Evolutionary conservation across 1,139 yeast species (phyloP), one percentile per base, ranked within the genome.

Genomic region (Candida dubliniensis): DNA sequence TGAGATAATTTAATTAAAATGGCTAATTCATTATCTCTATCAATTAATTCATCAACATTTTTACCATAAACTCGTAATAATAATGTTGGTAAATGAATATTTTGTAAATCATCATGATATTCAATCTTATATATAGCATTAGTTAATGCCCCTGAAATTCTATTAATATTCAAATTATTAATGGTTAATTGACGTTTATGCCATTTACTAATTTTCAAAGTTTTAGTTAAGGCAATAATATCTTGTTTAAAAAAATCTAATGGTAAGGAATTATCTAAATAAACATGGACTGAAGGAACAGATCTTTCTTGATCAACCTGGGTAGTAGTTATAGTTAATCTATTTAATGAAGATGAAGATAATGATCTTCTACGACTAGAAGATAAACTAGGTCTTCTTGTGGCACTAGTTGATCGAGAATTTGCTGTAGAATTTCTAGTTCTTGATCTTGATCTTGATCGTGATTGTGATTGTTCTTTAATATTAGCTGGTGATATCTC

Each of bases 121-220:
- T 75, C 74, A 6, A 90, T 76, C 54, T 82, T 81, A 63, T 87
- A 90, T 44, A 93, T 87, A 26, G 95, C 86, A 61, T 93, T 93
- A 25, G 99, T 93, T 61, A 93, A 74, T 0, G 99, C 99, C 10
- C 99, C 98, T 26, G 88, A 81, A 42, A 93, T 87, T 53, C 96
- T 76, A 38, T 55, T 58, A 14, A 74, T 67, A 14, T 64, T 66
- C 43, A 91, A 58, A 46, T 74, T 75, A 18, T 84, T 63, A 23
- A 71, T 71, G 23, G 60, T 43, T 58, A 76, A 54, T 35, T 61
- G 67, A 41, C 71, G 64, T 48, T 70, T 70, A 54, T 80, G 81
- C 99, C 99, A 93, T 62, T 86, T 84, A 38, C 89, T 79, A 42
- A 93, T 79, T 46, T 74, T 74, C 48, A 93, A 69, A 3, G 78